Percentiles rank a stretch among this genome's conserved stretches.
phyloP scores from a whole-genome alignment of 352 stramenopile genomes.

The Saprolegnia parasitica region DNA sequence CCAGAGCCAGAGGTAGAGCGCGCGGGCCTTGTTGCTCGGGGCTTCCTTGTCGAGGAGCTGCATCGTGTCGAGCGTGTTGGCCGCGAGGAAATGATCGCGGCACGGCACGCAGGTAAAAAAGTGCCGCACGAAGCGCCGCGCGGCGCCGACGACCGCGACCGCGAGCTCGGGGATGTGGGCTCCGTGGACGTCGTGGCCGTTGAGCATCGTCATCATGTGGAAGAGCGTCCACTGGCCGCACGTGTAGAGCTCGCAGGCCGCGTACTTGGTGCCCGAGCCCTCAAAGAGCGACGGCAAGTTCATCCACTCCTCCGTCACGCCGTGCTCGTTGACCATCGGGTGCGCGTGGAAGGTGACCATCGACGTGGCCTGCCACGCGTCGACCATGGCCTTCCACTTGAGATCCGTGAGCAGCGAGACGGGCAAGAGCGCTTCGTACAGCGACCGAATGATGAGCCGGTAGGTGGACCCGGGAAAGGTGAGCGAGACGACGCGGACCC shows the following conservation, averaged over 20 bases:
- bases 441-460: conserved; percentile 51
- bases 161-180: conserved; percentile 46
- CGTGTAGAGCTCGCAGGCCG: conserved; percentile 70
- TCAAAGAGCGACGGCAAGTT: conserved; percentile 55
- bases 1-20: conserved; percentile 75
- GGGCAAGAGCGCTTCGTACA: conserved; percentile 45
- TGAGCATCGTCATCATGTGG: conserved; percentile 74
- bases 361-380: conserved; percentile 51
- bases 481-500: conserved; percentile 64
- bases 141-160: conserved; percentile 64
- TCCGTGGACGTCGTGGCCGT: conserved; percentile 39
- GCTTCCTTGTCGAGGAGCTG: conserved; percentile 56
- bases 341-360: conserved; percentile 51
- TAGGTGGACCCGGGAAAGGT: conserved; percentile 73
- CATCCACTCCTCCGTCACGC: conserved; percentile 58
- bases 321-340: conserved; percentile 47
- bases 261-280: conserved; percentile 58
- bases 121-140: conserved; percentile 79
- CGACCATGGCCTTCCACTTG: conserved; percentile 58
- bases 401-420: conserved; percentile 68
- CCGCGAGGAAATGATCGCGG: conserved; percentile 69
- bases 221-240: conserved; percentile 86
- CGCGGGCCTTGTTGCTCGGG: conserved; percentile 48
- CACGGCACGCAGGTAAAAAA: conserved; percentile 81
- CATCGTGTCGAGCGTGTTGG: conserved; percentile 64